phyloP scores from a whole-genome alignment of 371 early-diverging fungal genomes.

The Entomophthora muscae region DNA sequence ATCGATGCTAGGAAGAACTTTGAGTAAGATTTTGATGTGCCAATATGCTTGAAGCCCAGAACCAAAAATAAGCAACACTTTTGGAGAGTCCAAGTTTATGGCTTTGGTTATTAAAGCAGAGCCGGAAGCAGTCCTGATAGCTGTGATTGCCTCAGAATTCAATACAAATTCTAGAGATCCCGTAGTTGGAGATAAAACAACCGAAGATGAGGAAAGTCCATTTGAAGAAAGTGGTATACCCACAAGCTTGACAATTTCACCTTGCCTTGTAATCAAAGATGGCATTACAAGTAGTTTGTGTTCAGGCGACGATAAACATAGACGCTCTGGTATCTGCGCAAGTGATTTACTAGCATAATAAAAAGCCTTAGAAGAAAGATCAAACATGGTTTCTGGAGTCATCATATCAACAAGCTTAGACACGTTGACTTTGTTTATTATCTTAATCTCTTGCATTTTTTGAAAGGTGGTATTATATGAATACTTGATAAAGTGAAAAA shows the following conservation, averaged over 20 bases:
- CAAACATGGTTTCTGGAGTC: neutral
- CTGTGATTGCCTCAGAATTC: conserved; percentile 33
- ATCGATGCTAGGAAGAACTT: conserved; percentile 18
- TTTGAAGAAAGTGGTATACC: neutral
- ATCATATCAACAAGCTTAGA: neutral
- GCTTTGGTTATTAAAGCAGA: conserved; percentile 31
- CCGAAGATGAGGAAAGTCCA: neutral
- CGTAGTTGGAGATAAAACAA: neutral
- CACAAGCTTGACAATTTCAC: neutral
- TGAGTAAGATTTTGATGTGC: conserved; percentile 32
- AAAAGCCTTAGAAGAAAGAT: neutral
- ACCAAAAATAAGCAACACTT: conserved; percentile 29
- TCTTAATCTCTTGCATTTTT: neutral
- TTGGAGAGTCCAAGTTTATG: neutral
- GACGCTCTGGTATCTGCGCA: neutral
- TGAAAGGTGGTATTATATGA: no score
- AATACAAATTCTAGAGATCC: conserved; percentile 14
- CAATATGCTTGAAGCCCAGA: conserved; percentile 37
- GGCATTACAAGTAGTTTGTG: neutral
- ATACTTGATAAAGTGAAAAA: no score
- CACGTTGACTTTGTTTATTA: neutral
- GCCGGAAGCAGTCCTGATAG: conserved; percentile 38
- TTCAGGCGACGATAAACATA: neutral
- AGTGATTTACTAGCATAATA: neutral
- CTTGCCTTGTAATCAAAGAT: neutral